Evolutionary conservation across 441 rosid species (phyloP), one percentile per base, ranked within the genome.

Genomic region (Omphalea diandra): DNA sequence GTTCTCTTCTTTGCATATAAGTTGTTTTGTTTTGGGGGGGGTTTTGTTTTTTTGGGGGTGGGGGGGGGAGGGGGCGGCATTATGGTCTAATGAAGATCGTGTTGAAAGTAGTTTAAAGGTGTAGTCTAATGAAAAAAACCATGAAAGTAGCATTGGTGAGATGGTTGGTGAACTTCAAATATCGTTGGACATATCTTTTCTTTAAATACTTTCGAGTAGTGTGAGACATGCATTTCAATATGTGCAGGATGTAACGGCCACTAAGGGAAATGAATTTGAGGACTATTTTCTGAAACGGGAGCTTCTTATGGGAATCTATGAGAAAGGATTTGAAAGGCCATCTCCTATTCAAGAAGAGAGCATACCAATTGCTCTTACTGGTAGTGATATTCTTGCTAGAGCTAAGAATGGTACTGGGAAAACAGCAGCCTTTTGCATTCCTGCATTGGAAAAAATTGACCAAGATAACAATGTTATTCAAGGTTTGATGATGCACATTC

Each of bases 301-400:
- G 72, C 90, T 94, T 69, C 94, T 94, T 54, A 94, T 94, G 99
- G 99, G 96, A 75, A 91, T 94, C 59, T 94, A 90, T 58, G 98
- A 94, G 90, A 94, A 94, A 82, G 98, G 98, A 50, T 94, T 94
- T 83, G 98, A 94, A 80, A 86, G 97, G 63, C 98, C 98, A 68
- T 94, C 98, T 75, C 98, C 98, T n/a, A 94, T 94, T 70, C 98
- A 94, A 62, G 98, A 94, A 86, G 98, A 94, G 84, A 94, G 98
- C 79, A 94, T 94, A 77, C 98, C 98, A 22, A 91, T 94, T 84
- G 98, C 98, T 57, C 88, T 94, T 77, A 94, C 97, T 41, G 98
- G 98, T 68, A 88, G 98, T 67, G 98, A 94, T 74, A 91, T 94
- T 79, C 98, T 94, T 78, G 98, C 98, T 70, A 83, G 98, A 83